A percentile compares a stretch with the other conserved stretches of the same genome.
Conservation (phyloP, 306 rosid species). For the Gastrolobium bilobum region DNA sequence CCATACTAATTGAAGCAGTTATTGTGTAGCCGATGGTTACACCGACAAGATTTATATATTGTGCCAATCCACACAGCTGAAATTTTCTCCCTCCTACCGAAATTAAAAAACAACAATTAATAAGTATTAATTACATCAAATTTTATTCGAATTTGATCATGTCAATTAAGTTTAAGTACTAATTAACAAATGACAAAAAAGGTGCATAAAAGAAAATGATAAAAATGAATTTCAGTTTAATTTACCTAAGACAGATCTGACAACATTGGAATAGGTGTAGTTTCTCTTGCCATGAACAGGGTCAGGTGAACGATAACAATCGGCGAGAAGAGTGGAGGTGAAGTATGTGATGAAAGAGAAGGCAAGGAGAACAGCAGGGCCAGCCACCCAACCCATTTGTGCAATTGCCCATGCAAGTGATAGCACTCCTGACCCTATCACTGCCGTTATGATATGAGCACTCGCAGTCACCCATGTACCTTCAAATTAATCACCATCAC, state of each 20-base stretch:
- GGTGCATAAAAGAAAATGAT: not conserved
- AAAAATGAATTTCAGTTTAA: not conserved
- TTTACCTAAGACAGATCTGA: constrained; percentile 75
- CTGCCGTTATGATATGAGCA: constrained; percentile 97
- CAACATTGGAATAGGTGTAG: constrained; percentile 93
- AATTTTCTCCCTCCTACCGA: constrained; percentile 79
- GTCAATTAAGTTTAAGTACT: not conserved
- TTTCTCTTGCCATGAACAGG: constrained; percentile 88
- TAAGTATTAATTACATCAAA: not conserved
- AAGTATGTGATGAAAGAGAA: constrained; percentile 91
- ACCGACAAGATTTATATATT: constrained; percentile 82
- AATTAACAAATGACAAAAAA: too few relatives aligned
- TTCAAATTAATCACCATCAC: constrained; percentile 21
- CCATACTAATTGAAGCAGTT: constrained; percentile 95
- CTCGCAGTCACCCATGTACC: constrained; percentile 99
- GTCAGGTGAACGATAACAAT: constrained; percentile 84
- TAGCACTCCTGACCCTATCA: constrained; percentile 95
- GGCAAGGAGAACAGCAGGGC: constrained; percentile 81
- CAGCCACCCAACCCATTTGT: constrained; percentile 94
- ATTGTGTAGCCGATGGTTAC: constrained; percentile 94
- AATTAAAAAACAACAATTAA: not conserved
- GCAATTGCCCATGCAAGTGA: constrained; percentile 97
- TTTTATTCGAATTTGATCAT: not conserved
- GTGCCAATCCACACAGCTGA: constrained; percentile 93
- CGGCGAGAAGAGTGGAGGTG: constrained; percentile 94